Evolutionary conservation across 306 rosid genomes (phyloP).

Genomic region (Trifolium subterraneum): DNA sequence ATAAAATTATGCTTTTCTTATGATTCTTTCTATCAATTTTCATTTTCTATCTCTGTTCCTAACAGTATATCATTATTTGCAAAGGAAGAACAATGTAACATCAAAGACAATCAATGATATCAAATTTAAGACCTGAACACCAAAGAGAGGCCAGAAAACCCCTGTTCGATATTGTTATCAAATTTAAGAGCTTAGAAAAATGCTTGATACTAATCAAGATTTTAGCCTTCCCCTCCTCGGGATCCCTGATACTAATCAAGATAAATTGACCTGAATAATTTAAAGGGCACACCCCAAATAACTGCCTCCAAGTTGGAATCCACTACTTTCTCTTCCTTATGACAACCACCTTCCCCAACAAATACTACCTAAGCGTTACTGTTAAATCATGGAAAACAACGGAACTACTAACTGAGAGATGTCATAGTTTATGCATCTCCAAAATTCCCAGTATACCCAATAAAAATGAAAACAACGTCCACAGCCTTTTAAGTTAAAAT

Average conservation of each 20-base stretch:
- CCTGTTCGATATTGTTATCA: too few relatives aligned
- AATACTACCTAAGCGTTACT: slow-evolving; percentile 1
- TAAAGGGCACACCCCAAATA: slow-evolving; percentile 12
- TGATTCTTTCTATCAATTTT: background rate
- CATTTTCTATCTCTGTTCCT: background rate
- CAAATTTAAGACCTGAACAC: background rate
- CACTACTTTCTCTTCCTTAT: background rate
- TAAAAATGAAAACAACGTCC: slow-evolving; percentile 19
- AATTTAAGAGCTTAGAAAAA: too few relatives aligned
- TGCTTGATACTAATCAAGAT: too few relatives aligned
- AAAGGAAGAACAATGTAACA: background rate
- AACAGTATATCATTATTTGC: background rate
- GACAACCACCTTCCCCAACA: background rate
- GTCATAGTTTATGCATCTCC: background rate
- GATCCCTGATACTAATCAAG: background rate
- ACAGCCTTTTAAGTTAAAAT: background rate
- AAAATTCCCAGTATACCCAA: background rate
- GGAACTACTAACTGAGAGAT: background rate
- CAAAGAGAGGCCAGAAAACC: slow-evolving; percentile 7
- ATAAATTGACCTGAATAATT: slow-evolving; percentile 10
- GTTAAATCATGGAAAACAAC: background rate
- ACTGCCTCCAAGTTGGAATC: slow-evolving; percentile 3
- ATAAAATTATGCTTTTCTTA: background rate
- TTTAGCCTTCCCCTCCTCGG: background rate
- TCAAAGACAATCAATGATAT: slow-evolving; percentile 5